Percentiles rank a stretch among this genome's conserved stretches.
Conservation (phyloP, 805 yeast species). For the Ogataea chonburiensis region DNA sequence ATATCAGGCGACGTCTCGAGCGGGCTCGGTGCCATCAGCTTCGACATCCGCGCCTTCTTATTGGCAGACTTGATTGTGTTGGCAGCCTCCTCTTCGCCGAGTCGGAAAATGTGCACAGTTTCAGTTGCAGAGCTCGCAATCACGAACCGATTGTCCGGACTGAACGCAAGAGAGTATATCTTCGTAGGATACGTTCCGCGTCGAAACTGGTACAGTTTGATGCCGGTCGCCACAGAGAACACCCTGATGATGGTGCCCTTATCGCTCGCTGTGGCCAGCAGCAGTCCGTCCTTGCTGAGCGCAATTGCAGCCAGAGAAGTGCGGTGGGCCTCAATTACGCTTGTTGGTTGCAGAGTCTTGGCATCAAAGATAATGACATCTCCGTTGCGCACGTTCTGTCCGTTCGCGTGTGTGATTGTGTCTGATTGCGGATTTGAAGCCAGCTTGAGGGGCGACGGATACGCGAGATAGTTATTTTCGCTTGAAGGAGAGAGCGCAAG, state of each 20-base stretch:
- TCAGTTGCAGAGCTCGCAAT: constrained; percentile 88
- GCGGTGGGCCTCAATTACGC: constrained; percentile 88
- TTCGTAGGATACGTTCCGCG: constrained; percentile 88
- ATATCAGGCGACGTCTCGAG: constrained; percentile 22
- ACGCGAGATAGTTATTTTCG: constrained; percentile 58
- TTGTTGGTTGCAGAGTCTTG: constrained; percentile 69
- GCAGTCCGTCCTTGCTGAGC: constrained; percentile 71
- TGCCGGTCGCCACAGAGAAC: constrained; percentile 72
- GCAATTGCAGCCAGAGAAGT: constrained; percentile 70
- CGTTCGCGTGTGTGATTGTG: constrained; percentile 11
- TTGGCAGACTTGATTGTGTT: constrained; percentile 30
- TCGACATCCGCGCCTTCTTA: constrained; percentile 15
- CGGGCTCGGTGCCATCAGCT: constrained; percentile 20
- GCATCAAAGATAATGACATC: constrained; percentile 84
- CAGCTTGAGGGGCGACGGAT: constrained; percentile 72
- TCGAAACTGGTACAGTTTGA: constrained; percentile 72
- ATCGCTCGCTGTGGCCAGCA: constrained; percentile 87
- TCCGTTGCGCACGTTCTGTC: constrained; percentile 47
- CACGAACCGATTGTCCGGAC: constrained; percentile 68
- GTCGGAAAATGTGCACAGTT: constrained; percentile 87
- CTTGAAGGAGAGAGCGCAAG: constrained; percentile 58
- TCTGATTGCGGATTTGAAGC: constrained; percentile 25
- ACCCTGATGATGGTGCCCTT: constrained; percentile 90
- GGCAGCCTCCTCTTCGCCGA: constrained; percentile 49
- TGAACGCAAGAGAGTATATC: constrained; percentile 78